A percentile compares a stretch with the other conserved stretches of the same genome.
Conservation (phyloP, 2,329 filamentous ascomycete species). For the Colletotrichum sp. region DNA sequence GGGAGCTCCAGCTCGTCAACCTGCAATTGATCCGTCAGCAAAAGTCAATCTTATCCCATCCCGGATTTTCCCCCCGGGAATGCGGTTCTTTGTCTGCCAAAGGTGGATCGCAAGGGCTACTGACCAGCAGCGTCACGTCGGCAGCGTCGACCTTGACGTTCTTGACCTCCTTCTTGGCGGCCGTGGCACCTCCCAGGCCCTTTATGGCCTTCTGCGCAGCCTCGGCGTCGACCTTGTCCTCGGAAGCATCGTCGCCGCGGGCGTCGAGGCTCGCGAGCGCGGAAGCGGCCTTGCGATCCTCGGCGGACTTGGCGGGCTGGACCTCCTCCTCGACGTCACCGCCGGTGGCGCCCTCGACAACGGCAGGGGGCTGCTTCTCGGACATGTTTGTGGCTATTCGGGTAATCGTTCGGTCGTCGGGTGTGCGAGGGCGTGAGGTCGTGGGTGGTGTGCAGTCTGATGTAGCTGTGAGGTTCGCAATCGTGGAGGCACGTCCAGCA, state of each 20-base stretch:
- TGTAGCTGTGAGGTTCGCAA: background rate
- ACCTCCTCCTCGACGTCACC: constrained; percentile 65
- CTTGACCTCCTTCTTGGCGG: constrained; percentile 51
- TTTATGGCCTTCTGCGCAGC: constrained; percentile 77
- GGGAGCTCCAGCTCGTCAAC: constrained; percentile 74
- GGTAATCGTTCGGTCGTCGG: background rate
- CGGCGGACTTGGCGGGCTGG: constrained; percentile 66
- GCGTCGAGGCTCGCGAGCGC: constrained; percentile 74
- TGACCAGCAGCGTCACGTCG: constrained; percentile 73
- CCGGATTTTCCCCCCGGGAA: accelerated
- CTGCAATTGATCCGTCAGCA: constrained; percentile 35
- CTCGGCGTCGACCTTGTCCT: constrained; percentile 65
- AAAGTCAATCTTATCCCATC: background rate
- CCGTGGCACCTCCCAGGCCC: constrained; percentile 51
- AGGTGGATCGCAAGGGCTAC: constrained; percentile 27
- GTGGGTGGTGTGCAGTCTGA: background rate
- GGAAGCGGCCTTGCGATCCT: constrained; percentile 78
- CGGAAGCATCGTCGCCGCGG: constrained; percentile 48
- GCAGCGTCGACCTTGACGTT: constrained; percentile 76
- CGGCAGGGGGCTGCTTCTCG: constrained; percentile 62
- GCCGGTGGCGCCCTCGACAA: constrained; percentile 64
- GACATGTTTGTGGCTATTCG: constrained; percentile 52
- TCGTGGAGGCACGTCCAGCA: background rate
- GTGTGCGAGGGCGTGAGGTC: background rate
- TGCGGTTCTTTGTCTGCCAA: too few species aligned